Evolutionary conservation across 1,284 basidiomycete species (phyloP).

Genomic region (Apiotrichum veenhuisii): DNA sequence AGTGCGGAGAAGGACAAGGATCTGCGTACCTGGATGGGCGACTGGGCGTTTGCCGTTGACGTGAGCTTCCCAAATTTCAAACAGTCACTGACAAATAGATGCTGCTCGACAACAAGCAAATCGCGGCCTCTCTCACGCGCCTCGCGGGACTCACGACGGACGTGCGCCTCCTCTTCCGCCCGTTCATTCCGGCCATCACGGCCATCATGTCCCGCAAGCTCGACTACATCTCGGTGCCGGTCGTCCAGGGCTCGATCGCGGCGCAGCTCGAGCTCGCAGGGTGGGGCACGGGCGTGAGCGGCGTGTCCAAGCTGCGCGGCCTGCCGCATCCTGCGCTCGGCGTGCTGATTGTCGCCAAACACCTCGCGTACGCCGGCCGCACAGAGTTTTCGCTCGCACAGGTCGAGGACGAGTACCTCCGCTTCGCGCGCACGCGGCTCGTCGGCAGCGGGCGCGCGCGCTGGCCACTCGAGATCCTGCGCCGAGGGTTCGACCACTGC

Average conservation of each 20-base stretch:
- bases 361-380: conserved; percentile 67
- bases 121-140: conserved; percentile 49
- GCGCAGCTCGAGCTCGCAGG: conserved; percentile 40
- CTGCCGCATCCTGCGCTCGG: conserved; percentile 46
- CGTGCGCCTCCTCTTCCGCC: conserved; percentile 59
- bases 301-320: conserved; percentile 21
- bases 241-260: conserved; percentile 20
- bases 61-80: conserved; percentile 41
- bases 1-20: conserved; percentile 52
- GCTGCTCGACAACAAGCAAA: conserved; percentile 37
- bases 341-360: conserved; percentile 55
- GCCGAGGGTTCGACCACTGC: conserved; percentile 44
- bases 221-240: conserved; percentile 30
- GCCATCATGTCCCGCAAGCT: conserved; percentile 21
- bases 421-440: conserved; percentile 46
- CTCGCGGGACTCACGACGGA: conserved; percentile 66
- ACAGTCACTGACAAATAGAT: conserved; percentile 22
- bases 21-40: conserved; percentile 36
- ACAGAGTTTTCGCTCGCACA: conserved; percentile 55
- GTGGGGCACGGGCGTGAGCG: conserved; percentile 29
- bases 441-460: conserved; percentile 46
- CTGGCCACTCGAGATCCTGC: conserved; percentile 42
- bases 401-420: conserved; percentile 48
- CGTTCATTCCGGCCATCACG: conserved; percentile 53
- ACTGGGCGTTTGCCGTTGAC: conserved; percentile 62